Evolutionary conservation across 1,139 yeast species (phyloP).

Genomic region (Geotrichum bryndzae): DNA sequence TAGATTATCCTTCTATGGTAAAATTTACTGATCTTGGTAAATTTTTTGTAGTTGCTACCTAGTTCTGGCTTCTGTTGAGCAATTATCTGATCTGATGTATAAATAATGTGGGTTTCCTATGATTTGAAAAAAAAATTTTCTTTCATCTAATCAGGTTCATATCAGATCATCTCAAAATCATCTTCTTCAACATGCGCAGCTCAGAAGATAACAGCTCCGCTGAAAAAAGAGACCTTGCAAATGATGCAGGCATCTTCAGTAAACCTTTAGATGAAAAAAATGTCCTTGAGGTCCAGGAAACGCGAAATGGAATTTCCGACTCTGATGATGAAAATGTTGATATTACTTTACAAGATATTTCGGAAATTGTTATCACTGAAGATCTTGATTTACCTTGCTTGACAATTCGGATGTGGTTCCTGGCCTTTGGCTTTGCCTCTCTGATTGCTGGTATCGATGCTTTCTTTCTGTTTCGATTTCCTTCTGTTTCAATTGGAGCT

Average conservation of each 20-base stretch:
- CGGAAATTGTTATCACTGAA: conserved; percentile 6
- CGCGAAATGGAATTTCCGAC: not conserved
- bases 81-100: no score
- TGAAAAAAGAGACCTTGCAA: not conserved
- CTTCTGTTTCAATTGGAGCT: conserved; percentile 42
- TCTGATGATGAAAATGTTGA: not conserved
- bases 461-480: conserved; percentile 46
- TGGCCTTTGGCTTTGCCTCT: conserved; percentile 25
- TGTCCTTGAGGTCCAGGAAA: not conserved
- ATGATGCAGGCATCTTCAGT: not conserved
- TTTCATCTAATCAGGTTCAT: not conserved
- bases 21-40: no score
- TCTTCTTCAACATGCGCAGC: not conserved
- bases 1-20: no score
- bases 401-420: conserved; percentile 39
- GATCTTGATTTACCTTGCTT: not conserved
- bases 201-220: not conserved
- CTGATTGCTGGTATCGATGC: conserved; percentile 46
- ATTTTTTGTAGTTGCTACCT: no score
- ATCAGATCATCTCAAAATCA: not conserved
- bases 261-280: not conserved
- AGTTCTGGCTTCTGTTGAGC: no score
- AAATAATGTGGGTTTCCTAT: no score
- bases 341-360: conserved; percentile 4
- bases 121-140: no score